Conservation (phyloP, 2,329 filamentous ascomycete species). For the Escovopsis weberi region DNA sequence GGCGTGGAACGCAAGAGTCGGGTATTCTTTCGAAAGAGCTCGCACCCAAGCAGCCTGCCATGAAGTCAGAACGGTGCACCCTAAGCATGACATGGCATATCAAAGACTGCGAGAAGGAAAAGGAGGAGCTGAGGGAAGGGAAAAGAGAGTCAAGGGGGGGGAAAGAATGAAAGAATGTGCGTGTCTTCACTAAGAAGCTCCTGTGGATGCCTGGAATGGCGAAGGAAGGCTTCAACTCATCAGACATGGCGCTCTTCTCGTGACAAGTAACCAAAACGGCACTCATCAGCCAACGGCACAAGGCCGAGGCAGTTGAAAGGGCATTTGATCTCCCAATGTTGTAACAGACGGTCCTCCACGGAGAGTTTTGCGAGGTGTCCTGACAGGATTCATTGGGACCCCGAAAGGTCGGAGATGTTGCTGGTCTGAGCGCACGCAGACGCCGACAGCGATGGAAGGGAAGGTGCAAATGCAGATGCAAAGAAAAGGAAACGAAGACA, state of each 20-base stretch:
- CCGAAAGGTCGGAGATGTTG: slow-evolving; percentile 14
- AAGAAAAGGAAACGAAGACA: slow-evolving; percentile 7
- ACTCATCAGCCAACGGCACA: slow-evolving; percentile 47
- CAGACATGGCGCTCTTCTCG: slow-evolving; percentile 69
- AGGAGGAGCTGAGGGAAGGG: slow-evolving; percentile 14
- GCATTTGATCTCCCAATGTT: slow-evolving; percentile 87
- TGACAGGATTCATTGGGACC: slow-evolving; percentile 61
- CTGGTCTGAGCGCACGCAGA: too few relatives aligned
- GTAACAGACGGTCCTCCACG: slow-evolving; percentile 91
- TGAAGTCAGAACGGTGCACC: slow-evolving; percentile 4
- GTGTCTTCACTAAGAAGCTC: slow-evolving; percentile 98
- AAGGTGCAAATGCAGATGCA: slow-evolving; percentile 6
- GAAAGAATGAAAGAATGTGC: slow-evolving; percentile 37
- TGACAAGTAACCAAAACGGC: slow-evolving; percentile 80
- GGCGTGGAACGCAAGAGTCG: slow-evolving; percentile 88
- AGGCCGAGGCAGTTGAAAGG: slow-evolving; percentile 23
- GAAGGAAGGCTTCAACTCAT: slow-evolving; percentile 89
- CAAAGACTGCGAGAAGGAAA: not conserved
- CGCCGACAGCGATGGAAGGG: too few relatives aligned
- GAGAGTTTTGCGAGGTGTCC: slow-evolving; percentile 60
- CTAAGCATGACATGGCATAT: slow-evolving; percentile 1
- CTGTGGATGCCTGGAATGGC: slow-evolving; percentile 44
- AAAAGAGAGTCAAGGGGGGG: not conserved
- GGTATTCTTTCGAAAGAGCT: slow-evolving; percentile 74
- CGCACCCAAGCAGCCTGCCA: slow-evolving; percentile 83